A percentile compares a stretch with the other conserved stretches of the same genome.
phyloP scores from a whole-genome alignment of 345 rosid genomes.

The Camelina laxa region DNA sequence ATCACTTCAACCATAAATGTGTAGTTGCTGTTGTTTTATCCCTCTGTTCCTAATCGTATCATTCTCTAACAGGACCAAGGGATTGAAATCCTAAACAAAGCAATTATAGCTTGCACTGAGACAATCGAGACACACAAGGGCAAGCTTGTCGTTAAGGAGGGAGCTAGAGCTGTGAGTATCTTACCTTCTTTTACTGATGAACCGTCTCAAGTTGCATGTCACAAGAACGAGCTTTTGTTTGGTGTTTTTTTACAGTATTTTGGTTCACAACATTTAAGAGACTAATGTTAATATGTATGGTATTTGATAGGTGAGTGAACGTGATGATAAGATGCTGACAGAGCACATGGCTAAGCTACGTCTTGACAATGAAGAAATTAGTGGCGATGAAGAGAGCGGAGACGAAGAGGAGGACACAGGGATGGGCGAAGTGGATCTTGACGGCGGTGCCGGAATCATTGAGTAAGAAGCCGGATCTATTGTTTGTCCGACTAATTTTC shows the following conservation, averaged over 20 bases:
- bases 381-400: slow-evolving; percentile 95
- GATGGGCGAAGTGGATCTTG: slow-evolving; percentile 86
- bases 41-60: slow-evolving; percentile 1
- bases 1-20: background rate
- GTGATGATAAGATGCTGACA: slow-evolving; percentile 91
- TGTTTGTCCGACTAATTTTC: slow-evolving; percentile 15
- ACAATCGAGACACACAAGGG: slow-evolving; percentile 86
- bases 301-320: slow-evolving; percentile 91
- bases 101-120: slow-evolving; percentile 81
- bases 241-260: background rate
- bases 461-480: slow-evolving; percentile 50
- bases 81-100: slow-evolving; percentile 70
- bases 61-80: slow-evolving; percentile 82
- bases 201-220: slow-evolving; percentile 15
- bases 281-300: slow-evolving; percentile 10
- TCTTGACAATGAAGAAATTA: slow-evolving; percentile 79
- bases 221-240: slow-evolving; percentile 10
- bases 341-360: slow-evolving; percentile 95
- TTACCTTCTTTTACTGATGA: slow-evolving; percentile 16
- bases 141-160: slow-evolving; percentile 83
- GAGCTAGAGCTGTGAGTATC: slow-evolving; percentile 87
- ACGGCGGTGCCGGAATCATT: slow-evolving; percentile 55
- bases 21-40: background rate
- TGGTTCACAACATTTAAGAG: background rate
- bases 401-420: slow-evolving; percentile 93